Conservation (phyloP, 805 yeast genomes). For the Tetrapisispora namnaoensis region DNA sequence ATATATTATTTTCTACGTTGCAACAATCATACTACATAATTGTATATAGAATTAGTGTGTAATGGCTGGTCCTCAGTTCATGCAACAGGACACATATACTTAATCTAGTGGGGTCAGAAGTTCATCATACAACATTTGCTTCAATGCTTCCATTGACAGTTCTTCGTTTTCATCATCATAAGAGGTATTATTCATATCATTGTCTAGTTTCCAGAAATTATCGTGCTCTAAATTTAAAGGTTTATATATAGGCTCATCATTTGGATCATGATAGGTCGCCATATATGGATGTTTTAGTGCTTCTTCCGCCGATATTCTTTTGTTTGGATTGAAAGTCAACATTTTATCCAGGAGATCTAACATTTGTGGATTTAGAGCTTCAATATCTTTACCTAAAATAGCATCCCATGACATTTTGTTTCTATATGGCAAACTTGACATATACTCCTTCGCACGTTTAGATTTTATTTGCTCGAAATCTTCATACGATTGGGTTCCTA, state of each 20-base stretch:
- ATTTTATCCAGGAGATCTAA: constrained; percentile 59
- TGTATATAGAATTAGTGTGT: too few relatives aligned
- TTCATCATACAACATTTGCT: constrained; percentile 69
- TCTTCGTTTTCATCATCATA: constrained; percentile 63
- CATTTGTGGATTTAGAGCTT: constrained; percentile 34
- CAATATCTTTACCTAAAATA: constrained; percentile 14
- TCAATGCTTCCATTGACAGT: constrained; percentile 61
- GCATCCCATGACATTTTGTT: constrained; percentile 41
- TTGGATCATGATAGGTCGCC: constrained; percentile 55
- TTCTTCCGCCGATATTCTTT: constrained; percentile 63
- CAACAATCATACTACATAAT: too few relatives aligned
- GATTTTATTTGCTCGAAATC: constrained; percentile 67
- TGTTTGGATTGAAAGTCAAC: constrained; percentile 63
- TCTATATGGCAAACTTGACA: constrained; percentile 53
- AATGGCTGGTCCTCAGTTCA: too few relatives aligned
- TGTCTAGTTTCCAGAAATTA: constrained; percentile 35
- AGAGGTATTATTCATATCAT: constrained; percentile 23
- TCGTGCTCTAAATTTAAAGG: constrained; percentile 29
- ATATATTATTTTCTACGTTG: too few relatives aligned
- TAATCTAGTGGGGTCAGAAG: constrained; percentile 44
- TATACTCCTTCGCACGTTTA: constrained; percentile 68
- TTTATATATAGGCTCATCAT: constrained; percentile 51
- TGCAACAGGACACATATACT: too few relatives aligned
- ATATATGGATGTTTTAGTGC: constrained; percentile 71
- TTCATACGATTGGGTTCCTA: constrained; percentile 67